Percentiles rank a stretch among this genome's conserved stretches.
Evolutionary conservation across 306 rosid species (phyloP).

Genomic region (Amphicarpaea edgeworthii): DNA sequence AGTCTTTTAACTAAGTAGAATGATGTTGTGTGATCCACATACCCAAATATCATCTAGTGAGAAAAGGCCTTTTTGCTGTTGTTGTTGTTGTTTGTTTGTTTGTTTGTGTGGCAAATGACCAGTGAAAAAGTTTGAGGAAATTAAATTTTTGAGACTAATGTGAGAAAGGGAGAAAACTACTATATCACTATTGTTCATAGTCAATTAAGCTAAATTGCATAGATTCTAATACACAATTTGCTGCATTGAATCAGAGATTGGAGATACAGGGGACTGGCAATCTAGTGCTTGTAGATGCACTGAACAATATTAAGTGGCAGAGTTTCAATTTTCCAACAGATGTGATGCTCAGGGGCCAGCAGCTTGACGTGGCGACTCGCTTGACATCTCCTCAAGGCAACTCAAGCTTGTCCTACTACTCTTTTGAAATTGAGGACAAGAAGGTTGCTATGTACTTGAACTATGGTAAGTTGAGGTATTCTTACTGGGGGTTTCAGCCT

Average conservation of each 20-base stretch:
- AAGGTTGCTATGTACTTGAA: conserved; percentile 69
- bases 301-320: conserved; percentile 75
- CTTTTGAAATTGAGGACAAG: conserved; percentile 75
- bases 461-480: conserved; percentile 65
- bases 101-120: not conserved
- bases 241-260: conserved; percentile 63
- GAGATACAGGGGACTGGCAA: conserved; percentile 68
- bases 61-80: no score
- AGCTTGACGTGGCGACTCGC: conserved; percentile 76
- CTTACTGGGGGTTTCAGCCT: conserved; percentile 91
- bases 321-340: conserved; percentile 95
- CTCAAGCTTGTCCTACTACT: conserved; percentile 62
- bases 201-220: conserved; percentile 30
- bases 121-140: not conserved
- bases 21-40: no score
- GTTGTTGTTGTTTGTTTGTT: no score
- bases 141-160: not conserved
- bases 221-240: conserved; percentile 36
- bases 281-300: conserved; percentile 70
- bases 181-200: not conserved
- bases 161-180: not conserved
- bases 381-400: conserved; percentile 70
- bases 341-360: conserved; percentile 86
- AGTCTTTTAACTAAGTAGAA: no score
- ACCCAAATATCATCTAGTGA: no score